A percentile compares a stretch with the other conserved stretches of the same genome.
These are phyloP conservation scores for Teratosphaeriaceae sp. DNA, from an alignment of 2,329 filamentous ascomycete species.

Conservation along the genomic window DNA sequence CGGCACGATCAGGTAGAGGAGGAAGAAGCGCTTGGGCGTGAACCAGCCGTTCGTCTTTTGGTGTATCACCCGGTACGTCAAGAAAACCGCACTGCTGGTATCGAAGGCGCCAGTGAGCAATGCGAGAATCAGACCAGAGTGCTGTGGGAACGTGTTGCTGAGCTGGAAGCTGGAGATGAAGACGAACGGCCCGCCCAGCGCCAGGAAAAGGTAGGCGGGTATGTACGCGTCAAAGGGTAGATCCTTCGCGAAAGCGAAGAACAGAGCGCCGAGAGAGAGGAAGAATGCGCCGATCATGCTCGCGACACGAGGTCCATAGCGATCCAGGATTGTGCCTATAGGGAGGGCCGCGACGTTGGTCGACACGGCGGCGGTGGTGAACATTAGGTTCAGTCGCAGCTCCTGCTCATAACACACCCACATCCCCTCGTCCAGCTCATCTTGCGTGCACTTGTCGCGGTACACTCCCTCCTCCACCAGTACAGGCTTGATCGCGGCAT, in stretches of 20 bases:
- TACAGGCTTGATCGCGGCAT: slow-evolving; percentile 76
- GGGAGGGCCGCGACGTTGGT: slow-evolving; percentile 84
- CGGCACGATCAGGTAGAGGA: slow-evolving; percentile 44
- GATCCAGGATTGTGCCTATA: slow-evolving; percentile 77
- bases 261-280: slow-evolving; percentile 60
- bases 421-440: slow-evolving; percentile 44
- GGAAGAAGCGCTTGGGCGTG: slow-evolving; percentile 43
- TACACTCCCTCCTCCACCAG: slow-evolving; percentile 69
- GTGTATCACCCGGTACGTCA: slow-evolving; percentile 42
- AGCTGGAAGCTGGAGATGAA: slow-evolving; percentile 48
- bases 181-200: slow-evolving; percentile 44
- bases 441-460: slow-evolving; percentile 52
- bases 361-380: slow-evolving; percentile 79
- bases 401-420: slow-evolving; percentile 54
- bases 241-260: slow-evolving; percentile 62
- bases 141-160: slow-evolving; percentile 45
- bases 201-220: slow-evolving; percentile 44
- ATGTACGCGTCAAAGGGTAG: slow-evolving; percentile 61
- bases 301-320: slow-evolving; percentile 70
- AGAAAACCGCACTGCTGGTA: slow-evolving; percentile 43
- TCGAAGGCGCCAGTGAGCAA: slow-evolving; percentile 47
- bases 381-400: slow-evolving; percentile 75
- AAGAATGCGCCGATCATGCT: slow-evolving; percentile 65
- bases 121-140: slow-evolving; percentile 43
- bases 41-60: slow-evolving; percentile 37